Base-by-base conservation (phyloP, 352 stramenopile species). In the Blastocystis sp. region DNA sequence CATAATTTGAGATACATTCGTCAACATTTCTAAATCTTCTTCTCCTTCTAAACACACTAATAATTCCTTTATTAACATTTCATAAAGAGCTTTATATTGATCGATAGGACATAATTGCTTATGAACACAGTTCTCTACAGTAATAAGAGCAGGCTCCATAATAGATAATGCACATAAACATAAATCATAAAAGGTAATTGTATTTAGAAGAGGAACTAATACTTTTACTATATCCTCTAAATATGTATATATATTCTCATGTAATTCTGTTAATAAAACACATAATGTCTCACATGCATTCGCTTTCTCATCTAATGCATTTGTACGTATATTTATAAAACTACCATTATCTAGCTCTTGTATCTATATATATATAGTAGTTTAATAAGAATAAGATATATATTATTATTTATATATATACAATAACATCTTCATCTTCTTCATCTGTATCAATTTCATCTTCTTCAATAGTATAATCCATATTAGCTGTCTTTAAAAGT, bases 181-280 rank as follows among this genome's bases (percentile, higher is more conserved):
- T n/a, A 62, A 54, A 34, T 62, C 52, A n/a, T 62, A 27, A 30
- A 62, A 62, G 6, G 52, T 19, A 16, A 40, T 16, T 2, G 34
- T 48, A 27, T 37, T 37, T 2, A 56, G 46, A 5, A 62, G 52
- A 9, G 52, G 52, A 5, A 45, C 11, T 2, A 62, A 30, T 16
- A 42, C 54, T 18, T 62, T 39, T 42, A 45, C 42, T 27, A 62
- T 62, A n/a, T 27, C 10, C n/a, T 39, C 24, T 3, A 62, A n/a
- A 18, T 44, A 62, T 10, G 11, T 7, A 2, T 24, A 18, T 2
- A 62, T 27, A 3, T 23, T 42, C 2, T 13, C 18, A 28, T 62
- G 52, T 18, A 62, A 34, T n/a, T 43, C 36, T 13, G 41, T 31
- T 16, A 62, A 23, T 16, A 62, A 19, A 2, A 62, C 18, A 10